Evolutionary conservation across 495 filamentous ascomycete genomes (phyloP).

Genomic region (Schizothecium vesticola): DNA sequence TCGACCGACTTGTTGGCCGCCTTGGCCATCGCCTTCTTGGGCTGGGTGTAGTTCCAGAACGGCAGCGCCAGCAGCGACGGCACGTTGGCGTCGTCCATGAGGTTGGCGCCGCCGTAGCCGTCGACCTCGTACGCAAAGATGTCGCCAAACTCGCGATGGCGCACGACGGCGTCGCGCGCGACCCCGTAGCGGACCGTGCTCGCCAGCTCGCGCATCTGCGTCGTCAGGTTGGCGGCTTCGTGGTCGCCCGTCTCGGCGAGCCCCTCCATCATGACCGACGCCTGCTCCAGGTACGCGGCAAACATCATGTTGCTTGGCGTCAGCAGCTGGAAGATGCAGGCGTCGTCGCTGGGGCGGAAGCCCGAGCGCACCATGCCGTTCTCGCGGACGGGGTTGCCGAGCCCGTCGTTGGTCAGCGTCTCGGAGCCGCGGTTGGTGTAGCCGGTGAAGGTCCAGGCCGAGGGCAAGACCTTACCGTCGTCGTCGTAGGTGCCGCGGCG

Average conservation of each 20-base stretch:
- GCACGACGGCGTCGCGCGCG: constrained; percentile 31
- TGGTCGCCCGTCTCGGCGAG: constrained; percentile 28
- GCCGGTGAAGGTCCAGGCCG: constrained; percentile 55
- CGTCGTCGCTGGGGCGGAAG: constrained; percentile 60
- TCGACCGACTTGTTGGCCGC: not conserved
- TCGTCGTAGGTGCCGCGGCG: constrained; percentile 51
- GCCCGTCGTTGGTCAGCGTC: constrained; percentile 56
- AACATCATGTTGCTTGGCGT: constrained; percentile 66
- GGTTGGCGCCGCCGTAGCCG: constrained; percentile 51
- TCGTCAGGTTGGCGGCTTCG: constrained; percentile 39
- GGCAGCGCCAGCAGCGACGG: constrained; percentile 49
- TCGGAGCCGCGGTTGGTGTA: constrained; percentile 53
- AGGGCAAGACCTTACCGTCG: constrained; percentile 47
- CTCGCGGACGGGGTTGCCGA: constrained; percentile 54
- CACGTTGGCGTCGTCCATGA: constrained; percentile 64
- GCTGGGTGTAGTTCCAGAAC: constrained; percentile 28
- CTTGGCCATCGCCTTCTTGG: not conserved
- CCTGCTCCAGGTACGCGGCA: constrained; percentile 49
- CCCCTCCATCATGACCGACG: constrained; percentile 48
- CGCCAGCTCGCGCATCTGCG: constrained; percentile 48
- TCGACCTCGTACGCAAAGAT: constrained; percentile 61
- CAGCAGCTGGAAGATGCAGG: constrained; percentile 53
- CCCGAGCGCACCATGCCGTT: constrained; percentile 59
- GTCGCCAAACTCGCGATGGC: constrained; percentile 32
- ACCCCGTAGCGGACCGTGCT: constrained; percentile 48